A percentile compares a stretch with the other conserved stretches of the same genome.
Conservation (phyloP, 2,329 filamentous ascomycete species). For the Fusarium sp. region DNA sequence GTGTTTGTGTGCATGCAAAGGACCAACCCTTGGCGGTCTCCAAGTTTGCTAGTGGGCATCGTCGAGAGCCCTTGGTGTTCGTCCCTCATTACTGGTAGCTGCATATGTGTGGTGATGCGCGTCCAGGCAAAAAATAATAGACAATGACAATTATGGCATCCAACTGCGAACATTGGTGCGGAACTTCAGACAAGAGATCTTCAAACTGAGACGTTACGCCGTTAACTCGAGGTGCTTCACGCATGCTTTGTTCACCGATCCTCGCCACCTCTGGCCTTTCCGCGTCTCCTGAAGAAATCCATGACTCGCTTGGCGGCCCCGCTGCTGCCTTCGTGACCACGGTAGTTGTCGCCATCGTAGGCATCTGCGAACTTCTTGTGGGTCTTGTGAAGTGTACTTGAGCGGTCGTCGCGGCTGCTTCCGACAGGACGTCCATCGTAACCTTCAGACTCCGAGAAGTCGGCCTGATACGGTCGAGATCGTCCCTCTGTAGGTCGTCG, state of each 20-base stretch:
- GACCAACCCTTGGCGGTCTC: slow-evolving; percentile 38
- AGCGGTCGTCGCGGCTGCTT: slow-evolving; percentile 58
- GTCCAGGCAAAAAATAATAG: slow-evolving; percentile 44
- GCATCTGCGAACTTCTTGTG: slow-evolving; percentile 90
- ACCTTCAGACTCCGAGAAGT: slow-evolving; percentile 59
- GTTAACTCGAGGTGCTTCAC: slow-evolving; percentile 42
- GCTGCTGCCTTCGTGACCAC: slow-evolving; percentile 82
- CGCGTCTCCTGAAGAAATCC: slow-evolving; percentile 95
- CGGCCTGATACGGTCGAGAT: slow-evolving; percentile 60
- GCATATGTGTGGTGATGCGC: slow-evolving; percentile 42
- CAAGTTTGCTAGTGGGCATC: slow-evolving; percentile 41
- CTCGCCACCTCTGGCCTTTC: slow-evolving; percentile 77
- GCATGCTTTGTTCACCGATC: slow-evolving; percentile 58
- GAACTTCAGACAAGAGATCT: slow-evolving; percentile 44
- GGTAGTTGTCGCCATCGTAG: slow-evolving; percentile 79
- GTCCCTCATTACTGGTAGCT: slow-evolving; percentile 48
- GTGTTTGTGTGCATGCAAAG: slow-evolving; percentile 28
- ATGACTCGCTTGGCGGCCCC: slow-evolving; percentile 93
- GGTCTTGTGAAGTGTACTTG: slow-evolving; percentile 81
- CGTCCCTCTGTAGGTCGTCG: slow-evolving; percentile 57
- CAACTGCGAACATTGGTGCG: slow-evolving; percentile 44
- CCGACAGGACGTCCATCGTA: slow-evolving; percentile 57
- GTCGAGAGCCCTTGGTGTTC: slow-evolving; percentile 41
- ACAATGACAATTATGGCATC: slow-evolving; percentile 49
- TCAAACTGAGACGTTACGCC: slow-evolving; percentile 44